Conservation (phyloP, 495 filamentous ascomycete genomes). For the Glonium stellatum region DNA sequence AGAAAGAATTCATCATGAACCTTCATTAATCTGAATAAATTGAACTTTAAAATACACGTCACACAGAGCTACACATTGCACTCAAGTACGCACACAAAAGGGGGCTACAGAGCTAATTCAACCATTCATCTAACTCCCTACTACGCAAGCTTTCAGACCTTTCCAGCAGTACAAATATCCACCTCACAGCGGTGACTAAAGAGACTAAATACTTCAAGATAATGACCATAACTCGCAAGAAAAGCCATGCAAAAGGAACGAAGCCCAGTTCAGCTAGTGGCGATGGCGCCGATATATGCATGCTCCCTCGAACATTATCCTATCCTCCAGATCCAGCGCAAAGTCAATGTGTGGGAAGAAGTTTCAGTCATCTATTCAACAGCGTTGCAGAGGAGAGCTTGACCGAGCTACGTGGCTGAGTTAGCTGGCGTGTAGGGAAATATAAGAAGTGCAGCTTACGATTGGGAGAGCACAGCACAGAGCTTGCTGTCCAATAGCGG, state of each 20-base stretch:
- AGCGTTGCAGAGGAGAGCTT: constrained; percentile 27
- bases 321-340: neutral
- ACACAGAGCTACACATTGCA: too few relatives aligned
- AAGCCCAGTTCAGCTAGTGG: neutral
- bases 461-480: constrained; percentile 37
- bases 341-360: neutral
- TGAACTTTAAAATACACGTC: too few relatives aligned
- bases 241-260: neutral
- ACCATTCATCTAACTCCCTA: too few relatives aligned
- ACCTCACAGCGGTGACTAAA: too few relatives aligned
- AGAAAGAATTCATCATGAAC: too few relatives aligned
- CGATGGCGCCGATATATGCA: constrained; percentile 3
- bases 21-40: too few relatives aligned
- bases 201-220: too few relatives aligned
- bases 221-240: too few relatives aligned
- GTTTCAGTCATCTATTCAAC: neutral
- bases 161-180: too few relatives aligned
- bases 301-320: neutral
- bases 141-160: too few relatives aligned
- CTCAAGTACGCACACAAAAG: too few relatives aligned
- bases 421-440: neutral
- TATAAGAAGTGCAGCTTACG: neutral
- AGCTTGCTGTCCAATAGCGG: constrained; percentile 35
- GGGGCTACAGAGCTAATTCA: too few relatives aligned
- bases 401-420: constrained; percentile 13